Base-by-base conservation (phyloP, 2,329 filamentous ascomycete genomes). In the Neocatenulostroma microsporum region DNA sequence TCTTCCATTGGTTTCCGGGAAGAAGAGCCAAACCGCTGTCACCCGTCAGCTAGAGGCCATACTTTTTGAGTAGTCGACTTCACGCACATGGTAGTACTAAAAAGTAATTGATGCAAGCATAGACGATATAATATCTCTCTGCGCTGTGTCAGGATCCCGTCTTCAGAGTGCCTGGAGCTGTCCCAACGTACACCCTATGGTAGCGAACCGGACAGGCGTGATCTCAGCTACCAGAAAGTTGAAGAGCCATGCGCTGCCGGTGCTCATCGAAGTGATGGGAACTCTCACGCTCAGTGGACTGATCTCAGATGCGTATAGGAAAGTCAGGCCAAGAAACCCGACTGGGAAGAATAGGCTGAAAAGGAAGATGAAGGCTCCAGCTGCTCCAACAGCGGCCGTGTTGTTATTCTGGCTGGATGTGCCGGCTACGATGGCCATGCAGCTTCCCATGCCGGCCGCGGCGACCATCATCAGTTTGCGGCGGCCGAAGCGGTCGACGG, bases 141-240 rank as follows among this genome's bases (percentile, higher is more conserved):
- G 8, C 8, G n/a, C 8, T 24, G 23, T n/a, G 8, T 24, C 8
- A 8, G 23, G 23, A 0, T 74, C 78, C 49, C 73, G 63, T 58
- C n/a, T n/a, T n/a, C n/a, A n/a, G n/a, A n/a, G n/a, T n/a, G n/a
- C n/a, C n/a, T n/a, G n/a, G n/a, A n/a, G n/a, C n/a, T n/a, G n/a
- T n/a, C n/a, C n/a, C n/a, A n/a, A n/a, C n/a, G n/a, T n/a, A n/a
- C 73, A 70, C 9, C 60, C 55, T 39, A 79, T 78, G 40, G 61
- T 73, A 39, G 68, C 59, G 44, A 77, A 73, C 2, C 71, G 63
- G 2, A 76, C 61, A 0, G 74, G 74, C 0, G 73, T 76, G 40
- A 52, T 41, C 20, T 40, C 37, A 12, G 37, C 40, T 10, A 44
- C 35, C 20, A 40, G 21, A 24, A 40, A 47, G 17, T 43, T 43